Percentiles rank a stretch among this genome's conserved stretches.
Conservation (phyloP, 192 early-diverging fungal species). For the Jimgerdemannia flammicorona region DNA sequence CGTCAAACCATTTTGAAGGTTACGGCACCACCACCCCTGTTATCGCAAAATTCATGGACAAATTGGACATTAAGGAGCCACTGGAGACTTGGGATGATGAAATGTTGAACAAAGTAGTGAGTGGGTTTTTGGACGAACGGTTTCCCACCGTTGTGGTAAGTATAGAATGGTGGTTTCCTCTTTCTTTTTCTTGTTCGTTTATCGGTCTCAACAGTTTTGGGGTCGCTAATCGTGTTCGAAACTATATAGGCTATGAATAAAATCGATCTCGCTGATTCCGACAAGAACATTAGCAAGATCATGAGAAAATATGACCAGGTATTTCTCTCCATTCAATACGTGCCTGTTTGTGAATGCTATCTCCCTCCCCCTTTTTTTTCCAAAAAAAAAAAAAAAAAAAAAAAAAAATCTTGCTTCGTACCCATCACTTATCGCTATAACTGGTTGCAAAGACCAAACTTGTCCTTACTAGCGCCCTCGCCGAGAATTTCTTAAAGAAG, state of each 20-base stretch:
- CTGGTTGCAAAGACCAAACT: constrained; percentile 34
- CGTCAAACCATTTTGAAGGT: constrained; percentile 23
- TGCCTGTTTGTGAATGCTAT: constrained; percentile 3
- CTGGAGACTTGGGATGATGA: constrained; percentile 67
- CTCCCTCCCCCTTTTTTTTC: not conserved
- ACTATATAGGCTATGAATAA: constrained; percentile 64
- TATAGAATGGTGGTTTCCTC: constrained; percentile 9
- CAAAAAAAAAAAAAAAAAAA: constrained; percentile 12
- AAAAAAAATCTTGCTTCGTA: too few species aligned
- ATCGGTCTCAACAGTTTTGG: too few species aligned
- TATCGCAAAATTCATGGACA: constrained; percentile 46
- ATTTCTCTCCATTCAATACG: not conserved
- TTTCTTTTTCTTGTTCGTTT: too few species aligned
- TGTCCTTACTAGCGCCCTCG: constrained; percentile 61
- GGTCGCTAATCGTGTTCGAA: too few species aligned
- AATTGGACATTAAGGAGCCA: constrained; percentile 44
- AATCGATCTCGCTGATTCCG: constrained; percentile 79
- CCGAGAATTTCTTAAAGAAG: constrained; percentile 61
- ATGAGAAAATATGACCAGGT: constrained; percentile 67
- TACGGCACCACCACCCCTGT: constrained; percentile 54
- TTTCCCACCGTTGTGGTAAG: constrained; percentile 71
- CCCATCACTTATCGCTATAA: too few species aligned
- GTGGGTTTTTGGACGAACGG: constrained; percentile 67
- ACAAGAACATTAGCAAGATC: constrained; percentile 79
- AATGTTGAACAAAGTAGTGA: constrained; percentile 53